Evolutionary conservation across 2,329 filamentous ascomycete species (phyloP).

Genomic region (Colletotrichum spinosum): DNA sequence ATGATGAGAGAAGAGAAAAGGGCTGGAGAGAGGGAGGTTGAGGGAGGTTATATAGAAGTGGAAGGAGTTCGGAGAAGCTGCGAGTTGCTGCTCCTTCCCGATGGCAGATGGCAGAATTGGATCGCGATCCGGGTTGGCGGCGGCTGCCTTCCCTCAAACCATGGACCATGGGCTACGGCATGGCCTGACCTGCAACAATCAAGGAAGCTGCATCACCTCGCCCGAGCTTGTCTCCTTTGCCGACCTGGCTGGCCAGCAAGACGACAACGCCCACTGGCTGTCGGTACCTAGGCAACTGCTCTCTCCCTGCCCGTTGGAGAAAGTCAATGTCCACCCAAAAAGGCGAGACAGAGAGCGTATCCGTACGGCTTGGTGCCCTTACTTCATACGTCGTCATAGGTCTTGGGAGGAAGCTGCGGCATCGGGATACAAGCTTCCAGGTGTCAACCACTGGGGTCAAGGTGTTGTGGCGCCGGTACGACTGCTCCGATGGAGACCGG

Average conservation of each 20-base stretch:
- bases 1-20: conserved; percentile 32
- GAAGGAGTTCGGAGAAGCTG: conserved; percentile 14
- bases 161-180: background rate
- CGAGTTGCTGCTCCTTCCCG: background rate
- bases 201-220: conserved; percentile 27
- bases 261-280: conserved; percentile 4
- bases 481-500: conserved; percentile 30
- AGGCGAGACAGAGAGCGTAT: background rate
- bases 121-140: conserved; percentile 23
- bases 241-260: background rate
- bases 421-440: conserved; percentile 35
- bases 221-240: conserved; percentile 14
- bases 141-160: background rate
- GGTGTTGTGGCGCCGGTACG: conserved; percentile 20
- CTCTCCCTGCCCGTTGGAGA: conserved; percentile 31
- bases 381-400: conserved; percentile 38
- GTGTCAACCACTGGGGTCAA: conserved; percentile 25
- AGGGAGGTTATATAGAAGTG: conserved; percentile 36
- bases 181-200: conserved; percentile 7
- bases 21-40: conserved; percentile 6
- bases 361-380: conserved; percentile 13
- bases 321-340: background rate
- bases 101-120: conserved; percentile 9
- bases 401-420: conserved; percentile 36
- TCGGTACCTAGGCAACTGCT: background rate